Conservation (phyloP, 768 basidiomycete species). For the Steccherinum ochraceum region DNA sequence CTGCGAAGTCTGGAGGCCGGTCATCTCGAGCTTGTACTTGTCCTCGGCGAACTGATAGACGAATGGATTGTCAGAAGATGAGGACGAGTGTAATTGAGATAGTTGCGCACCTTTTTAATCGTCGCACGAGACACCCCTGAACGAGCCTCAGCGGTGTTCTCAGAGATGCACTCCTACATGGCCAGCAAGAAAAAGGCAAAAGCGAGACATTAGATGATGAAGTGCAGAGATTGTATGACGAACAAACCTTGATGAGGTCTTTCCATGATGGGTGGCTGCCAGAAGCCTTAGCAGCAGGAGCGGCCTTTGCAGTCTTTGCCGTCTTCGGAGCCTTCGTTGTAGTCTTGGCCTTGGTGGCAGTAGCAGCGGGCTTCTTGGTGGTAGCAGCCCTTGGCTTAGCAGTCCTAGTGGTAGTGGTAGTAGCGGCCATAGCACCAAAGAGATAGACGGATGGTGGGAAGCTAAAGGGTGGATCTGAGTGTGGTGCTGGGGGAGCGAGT, state of each 20-base stretch:
- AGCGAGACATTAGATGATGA: not conserved
- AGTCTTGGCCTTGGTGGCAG: conserved; percentile 12
- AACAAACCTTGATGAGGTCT: conserved; percentile 30
- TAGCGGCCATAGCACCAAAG: conserved; percentile 12
- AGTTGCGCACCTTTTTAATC: conserved; percentile 51
- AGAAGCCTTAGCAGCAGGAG: conserved; percentile 12
- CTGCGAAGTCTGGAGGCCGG: conserved; percentile 35
- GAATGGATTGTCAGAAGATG: not conserved
- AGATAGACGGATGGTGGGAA: conserved; percentile 1
- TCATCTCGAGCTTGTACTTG: conserved; percentile 40
- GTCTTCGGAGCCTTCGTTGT: conserved; percentile 8
- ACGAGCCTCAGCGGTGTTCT: conserved; percentile 58
- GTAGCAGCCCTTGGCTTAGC: conserved; percentile 7
- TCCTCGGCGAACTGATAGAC: conserved; percentile 43
- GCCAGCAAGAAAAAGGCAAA: not conserved
- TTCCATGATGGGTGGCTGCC: conserved; percentile 29
- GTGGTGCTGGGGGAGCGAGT: not conserved
- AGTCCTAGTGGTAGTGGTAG: conserved; percentile 8
- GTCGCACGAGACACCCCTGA: conserved; percentile 67
- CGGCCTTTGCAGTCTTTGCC: conserved; percentile 9
- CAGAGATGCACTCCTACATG: conserved; percentile 75
- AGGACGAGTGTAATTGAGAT: conserved; percentile 1
- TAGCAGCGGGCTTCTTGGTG: conserved; percentile 8
- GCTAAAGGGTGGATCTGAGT: not conserved
- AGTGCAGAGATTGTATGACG: not conserved